Base-by-base conservation (phyloP, 306 rosid species). In the Sesbania bispinosa region DNA sequence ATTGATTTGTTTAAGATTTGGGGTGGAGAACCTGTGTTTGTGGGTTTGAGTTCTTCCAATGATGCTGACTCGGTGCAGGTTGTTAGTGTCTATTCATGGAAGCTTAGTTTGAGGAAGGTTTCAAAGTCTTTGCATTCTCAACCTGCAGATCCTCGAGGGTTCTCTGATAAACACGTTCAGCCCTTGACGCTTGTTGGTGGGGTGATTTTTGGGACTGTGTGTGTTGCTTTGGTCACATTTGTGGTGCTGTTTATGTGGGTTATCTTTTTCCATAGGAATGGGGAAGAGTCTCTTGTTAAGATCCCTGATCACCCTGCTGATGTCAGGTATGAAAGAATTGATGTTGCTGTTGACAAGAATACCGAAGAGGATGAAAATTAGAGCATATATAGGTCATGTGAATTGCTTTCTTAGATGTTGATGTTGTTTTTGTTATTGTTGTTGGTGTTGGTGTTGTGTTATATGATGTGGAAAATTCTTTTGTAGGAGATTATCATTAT, bases 291-390 rank as follows among this genome's bases (percentile, higher is more conserved):
- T 16, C 85, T 72, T 58, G 67, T 14, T 6, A 83, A 69, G 77
- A 36, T 79, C 13, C 68, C 79, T 8, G 61, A 52, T 39, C 65
- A 85, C 30, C 29, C 78, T 73, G 21, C 16, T 1, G 90, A 78
- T 68, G 58, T 83, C 73, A 85, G 77, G 86, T 90, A 90, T 46
- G 88, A 90, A 48, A 86, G 86, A 69, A 81, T 90, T 70, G 74
- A 79, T 62, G 90, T 90, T 23, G 78, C 88, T 59, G 89, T 86
- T 67, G 92, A 85, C 69, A 79, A 85, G 35, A 84, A 66, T 41
- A 39, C 29, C 3, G 20, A 30, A 1, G 80, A 38, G 10, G 73
- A 20, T 45, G 47, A 72, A 19, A 52, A 38, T 55, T 81, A 62
- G 83, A 73, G 15, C 2, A 4, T n/a, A n/a, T n/a, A n/a, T 35